Percentiles rank a stretch among this genome's conserved stretches.
Conservation (phyloP, 1,284 basidiomycete genomes). For the Rhodotorula sp. region DNA sequence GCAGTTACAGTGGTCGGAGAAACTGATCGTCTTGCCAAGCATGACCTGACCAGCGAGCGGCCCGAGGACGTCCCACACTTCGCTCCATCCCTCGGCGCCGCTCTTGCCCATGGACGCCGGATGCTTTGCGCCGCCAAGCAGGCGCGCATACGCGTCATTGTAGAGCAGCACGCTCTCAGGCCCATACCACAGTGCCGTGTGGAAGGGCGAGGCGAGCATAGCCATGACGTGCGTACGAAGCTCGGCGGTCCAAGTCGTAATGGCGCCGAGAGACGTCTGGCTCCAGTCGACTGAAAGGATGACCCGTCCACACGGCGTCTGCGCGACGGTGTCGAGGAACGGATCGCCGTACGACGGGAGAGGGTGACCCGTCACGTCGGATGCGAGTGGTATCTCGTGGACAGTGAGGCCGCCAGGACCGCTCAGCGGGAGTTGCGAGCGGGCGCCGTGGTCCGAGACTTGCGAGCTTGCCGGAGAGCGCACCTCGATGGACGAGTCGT, state of each 20-base stretch:
- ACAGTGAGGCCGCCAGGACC: background rate
- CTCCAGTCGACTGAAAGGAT: slow-evolving; percentile 20
- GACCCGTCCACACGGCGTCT: slow-evolving; percentile 14
- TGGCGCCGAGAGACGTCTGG: slow-evolving; percentile 17
- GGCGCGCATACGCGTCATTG: background rate
- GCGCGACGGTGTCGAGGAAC: slow-evolving; percentile 5
- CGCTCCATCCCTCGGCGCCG: slow-evolving; percentile 39
- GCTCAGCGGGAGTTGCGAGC: background rate
- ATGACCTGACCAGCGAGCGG: slow-evolving; percentile 30
- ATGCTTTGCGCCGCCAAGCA: slow-evolving; percentile 23
- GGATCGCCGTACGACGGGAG: background rate
- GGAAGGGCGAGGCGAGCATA: slow-evolving; percentile 29
- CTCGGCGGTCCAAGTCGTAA: slow-evolving; percentile 13
- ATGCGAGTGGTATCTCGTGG: background rate
- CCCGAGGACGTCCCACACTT: slow-evolving; percentile 30
- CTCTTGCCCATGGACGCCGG: slow-evolving; percentile 35
- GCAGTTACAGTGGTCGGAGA: slow-evolving; percentile 26
- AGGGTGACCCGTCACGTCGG: background rate
- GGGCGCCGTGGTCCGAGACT: background rate
- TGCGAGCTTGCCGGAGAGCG: background rate
- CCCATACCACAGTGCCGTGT: slow-evolving; percentile 27
- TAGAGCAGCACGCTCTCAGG: slow-evolving; percentile 6
- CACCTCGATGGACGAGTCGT: too few relatives aligned
- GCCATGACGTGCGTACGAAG: slow-evolving; percentile 25
- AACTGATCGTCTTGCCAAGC: slow-evolving; percentile 26